These are phyloP conservation scores for Debaryomyces subglobosus DNA, from an alignment of 1,139 yeast genomes.

Conservation along the genomic window DNA sequence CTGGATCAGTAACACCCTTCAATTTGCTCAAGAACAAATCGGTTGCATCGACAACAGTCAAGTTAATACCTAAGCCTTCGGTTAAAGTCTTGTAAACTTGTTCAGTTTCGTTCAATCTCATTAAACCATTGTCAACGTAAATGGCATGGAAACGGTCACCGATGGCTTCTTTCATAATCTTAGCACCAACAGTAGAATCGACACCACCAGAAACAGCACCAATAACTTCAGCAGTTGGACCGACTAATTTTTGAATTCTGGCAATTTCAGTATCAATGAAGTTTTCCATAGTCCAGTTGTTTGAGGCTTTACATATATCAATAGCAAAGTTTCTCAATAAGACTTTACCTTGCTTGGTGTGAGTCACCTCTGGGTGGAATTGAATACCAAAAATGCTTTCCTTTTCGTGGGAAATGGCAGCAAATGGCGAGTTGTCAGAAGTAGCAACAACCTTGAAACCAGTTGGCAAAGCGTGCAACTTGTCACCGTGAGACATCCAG, in stretches of 20 bases:
- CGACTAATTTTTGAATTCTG: slow-evolving; percentile 87
- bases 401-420: slow-evolving; percentile 81
- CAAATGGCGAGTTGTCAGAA: slow-evolving; percentile 91
- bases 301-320: slow-evolving; percentile 79
- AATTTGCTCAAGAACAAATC: slow-evolving; percentile 85
- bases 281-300: slow-evolving; percentile 98
- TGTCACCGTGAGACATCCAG: slow-evolving; percentile 99
- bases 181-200: slow-evolving; percentile 98
- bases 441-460: slow-evolving; percentile 91
- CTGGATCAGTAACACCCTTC: slow-evolving; percentile 97
- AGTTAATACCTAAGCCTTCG: slow-evolving; percentile 91
- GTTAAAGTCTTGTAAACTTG: slow-evolving; percentile 86
- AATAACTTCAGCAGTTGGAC: slow-evolving; percentile 97
- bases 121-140: slow-evolving; percentile 95
- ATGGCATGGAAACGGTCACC: slow-evolving; percentile 99
- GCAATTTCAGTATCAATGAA: slow-evolving; percentile 95
- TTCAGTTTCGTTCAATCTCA: slow-evolving; percentile 92
- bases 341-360: slow-evolving; percentile 86
- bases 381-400: slow-evolving; percentile 90
- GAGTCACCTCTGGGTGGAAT: slow-evolving; percentile 99
- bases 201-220: slow-evolving; percentile 99
- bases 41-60: slow-evolving; percentile 92
- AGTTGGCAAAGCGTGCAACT: slow-evolving; percentile 84
- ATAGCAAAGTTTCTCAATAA: slow-evolving; percentile 91
- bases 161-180: slow-evolving; percentile 96